Evolutionary conservation across 139 green algal species (phyloP).

Genomic region (Chlamydomonas sp.): DNA sequence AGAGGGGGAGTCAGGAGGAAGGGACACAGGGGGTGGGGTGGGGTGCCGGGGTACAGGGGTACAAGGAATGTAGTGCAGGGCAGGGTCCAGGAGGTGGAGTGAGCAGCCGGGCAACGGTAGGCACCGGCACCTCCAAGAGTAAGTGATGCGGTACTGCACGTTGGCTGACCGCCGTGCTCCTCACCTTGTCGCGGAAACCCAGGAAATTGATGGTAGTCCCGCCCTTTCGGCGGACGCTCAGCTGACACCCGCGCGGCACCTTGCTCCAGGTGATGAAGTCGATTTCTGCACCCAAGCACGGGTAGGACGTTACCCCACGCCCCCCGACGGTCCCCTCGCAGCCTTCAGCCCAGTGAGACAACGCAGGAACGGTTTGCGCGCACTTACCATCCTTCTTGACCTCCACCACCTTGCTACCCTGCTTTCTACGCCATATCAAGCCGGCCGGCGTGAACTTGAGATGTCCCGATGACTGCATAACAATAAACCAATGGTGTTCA

Average conservation of each 20-base stretch:
- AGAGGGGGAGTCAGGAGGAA: too few species aligned
- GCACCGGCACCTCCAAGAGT: too few species aligned
- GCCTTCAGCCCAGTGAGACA: too few species aligned
- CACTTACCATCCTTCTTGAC: slow-evolving; percentile 55
- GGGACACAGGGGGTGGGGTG: too few species aligned
- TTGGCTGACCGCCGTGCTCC: not conserved
- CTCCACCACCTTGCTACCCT: slow-evolving; percentile 62
- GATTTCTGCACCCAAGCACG: slow-evolving; percentile 69
- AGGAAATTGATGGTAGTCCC: slow-evolving; percentile 68
- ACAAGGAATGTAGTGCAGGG: too few species aligned
- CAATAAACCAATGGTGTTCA: not conserved
- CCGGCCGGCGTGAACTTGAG: slow-evolving; percentile 54
- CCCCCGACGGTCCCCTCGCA: too few species aligned
- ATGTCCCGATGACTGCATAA: slow-evolving; percentile 52
- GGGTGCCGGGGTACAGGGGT: too few species aligned
- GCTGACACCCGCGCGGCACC: slow-evolving; percentile 61
- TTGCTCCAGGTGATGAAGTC: slow-evolving; percentile 69
- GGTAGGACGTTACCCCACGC: too few species aligned
- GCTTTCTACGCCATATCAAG: slow-evolving; percentile 61
- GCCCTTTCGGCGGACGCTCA: slow-evolving; percentile 64
- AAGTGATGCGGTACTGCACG: too few species aligned
- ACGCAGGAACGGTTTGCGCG: too few species aligned
- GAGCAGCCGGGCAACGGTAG: too few species aligned
- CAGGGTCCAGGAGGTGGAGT: too few species aligned
- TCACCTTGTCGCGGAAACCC: slow-evolving; percentile 79